Evolutionary conservation across 169 alveolate species (phyloP), one percentile per base, ranked within the genome.

Genomic region (Plasmodium reichenowi): DNA sequence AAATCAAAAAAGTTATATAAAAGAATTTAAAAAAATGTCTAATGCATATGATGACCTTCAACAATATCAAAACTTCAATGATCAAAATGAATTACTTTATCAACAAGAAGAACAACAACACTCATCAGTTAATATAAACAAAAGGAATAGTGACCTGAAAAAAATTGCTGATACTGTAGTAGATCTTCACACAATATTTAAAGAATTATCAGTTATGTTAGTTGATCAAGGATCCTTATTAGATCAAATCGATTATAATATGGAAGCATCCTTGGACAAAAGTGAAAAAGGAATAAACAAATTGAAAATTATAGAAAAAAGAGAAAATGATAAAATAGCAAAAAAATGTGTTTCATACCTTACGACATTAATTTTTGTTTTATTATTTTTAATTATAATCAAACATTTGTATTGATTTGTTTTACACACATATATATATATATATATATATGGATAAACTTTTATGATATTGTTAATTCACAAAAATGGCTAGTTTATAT

Each of bases 141-240:
- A 66, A 68, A 88, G 97, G 78, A 94, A 93, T 66, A 88, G 64
- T 74, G 96, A 93, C 63, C 47, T 93, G 71, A 88, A 73, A 72
- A 93, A 93, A 74, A 93, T 95, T 6, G 92, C 95, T 26, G 83
- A 91, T 64, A 93, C 94, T 9, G 94, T 95, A 29, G 72, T 76
- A n/a, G 95, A 93, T 56, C 93, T 95, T 64, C 93, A 93, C 66
- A 88, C 93, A 72, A 74, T 95, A 32, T 95, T 95, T 83, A 95
- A 93, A 74, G 97, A 95, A 87, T 59, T 95, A 80, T 87, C 95
- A n/a, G 89, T 76, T 1, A 68, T 95, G 83, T 92, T 95, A 22
- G 89, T 92, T 71, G 97, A 95, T 54, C 97, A 95, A 66, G 97
- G 97, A 2, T 88, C 97, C 32, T 59, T 95, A 66, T 54, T 95